Conservation (phyloP, 1,139 yeast species). For the Taphrina wiesneri region DNA sequence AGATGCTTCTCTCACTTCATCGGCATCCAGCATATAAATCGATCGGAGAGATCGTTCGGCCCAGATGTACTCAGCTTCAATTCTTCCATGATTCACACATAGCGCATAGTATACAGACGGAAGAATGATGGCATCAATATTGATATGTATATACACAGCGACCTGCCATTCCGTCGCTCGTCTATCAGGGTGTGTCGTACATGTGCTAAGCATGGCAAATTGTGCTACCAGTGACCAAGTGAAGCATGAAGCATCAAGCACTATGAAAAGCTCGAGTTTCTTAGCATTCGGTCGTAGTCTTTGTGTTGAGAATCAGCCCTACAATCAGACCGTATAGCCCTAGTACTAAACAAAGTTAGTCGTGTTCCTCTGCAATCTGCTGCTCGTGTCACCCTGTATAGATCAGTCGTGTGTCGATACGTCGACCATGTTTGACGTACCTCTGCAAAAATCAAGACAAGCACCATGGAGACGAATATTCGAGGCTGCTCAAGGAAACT, state of each 20-base stretch:
- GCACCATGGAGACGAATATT: slow-evolving; percentile 93
- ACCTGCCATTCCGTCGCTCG: background rate
- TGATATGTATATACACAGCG: background rate
- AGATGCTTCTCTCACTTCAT: background rate
- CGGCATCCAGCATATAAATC: too few relatives aligned
- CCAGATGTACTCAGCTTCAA: too few relatives aligned
- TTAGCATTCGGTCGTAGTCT: slow-evolving; percentile 54
- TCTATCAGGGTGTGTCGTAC: background rate
- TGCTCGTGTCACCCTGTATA: background rate
- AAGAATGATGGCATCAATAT: background rate
- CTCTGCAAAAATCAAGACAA: slow-evolving; percentile 95
- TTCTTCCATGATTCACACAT: too few relatives aligned
- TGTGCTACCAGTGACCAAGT: background rate
- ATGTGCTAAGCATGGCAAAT: background rate
- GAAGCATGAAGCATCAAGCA: too few relatives aligned
- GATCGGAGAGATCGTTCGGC: too few relatives aligned
- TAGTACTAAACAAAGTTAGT: slow-evolving; percentile 50
- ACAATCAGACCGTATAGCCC: slow-evolving; percentile 97
- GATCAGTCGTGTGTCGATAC: background rate
- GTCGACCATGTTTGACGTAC: slow-evolving; percentile 44
- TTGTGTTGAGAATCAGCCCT: slow-evolving; percentile 92
- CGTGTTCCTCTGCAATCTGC: background rate
- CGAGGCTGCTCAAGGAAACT: slow-evolving; percentile 96
- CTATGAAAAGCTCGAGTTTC: background rate
- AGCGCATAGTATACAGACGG: too few relatives aligned